These are phyloP conservation scores for Hypoxylon fragiforme DNA, from an alignment of 495 filamentous ascomycete species.

Conservation along the genomic window DNA sequence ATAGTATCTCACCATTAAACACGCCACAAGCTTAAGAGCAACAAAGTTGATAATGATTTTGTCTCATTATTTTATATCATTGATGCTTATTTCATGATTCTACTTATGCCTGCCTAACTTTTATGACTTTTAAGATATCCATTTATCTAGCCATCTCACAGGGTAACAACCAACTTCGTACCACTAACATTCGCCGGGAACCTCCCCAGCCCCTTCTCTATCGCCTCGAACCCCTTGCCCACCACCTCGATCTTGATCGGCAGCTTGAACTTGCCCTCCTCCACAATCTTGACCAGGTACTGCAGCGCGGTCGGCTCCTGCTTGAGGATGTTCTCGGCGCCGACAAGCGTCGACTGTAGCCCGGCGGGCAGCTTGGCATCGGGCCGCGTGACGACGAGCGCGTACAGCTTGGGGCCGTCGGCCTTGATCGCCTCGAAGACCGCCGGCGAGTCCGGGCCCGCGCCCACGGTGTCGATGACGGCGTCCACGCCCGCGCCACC, in stretches of 20 bases:
- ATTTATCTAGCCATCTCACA: conserved; percentile 5
- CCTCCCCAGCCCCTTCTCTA: conserved; percentile 37
- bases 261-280: conserved; percentile 32
- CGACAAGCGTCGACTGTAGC: conserved; percentile 27
- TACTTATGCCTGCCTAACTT: no score
- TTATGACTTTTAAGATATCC: not conserved
- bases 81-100: no score
- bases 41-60: no score
- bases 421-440: conserved; percentile 24
- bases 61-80: no score
- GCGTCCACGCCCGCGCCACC: conserved; percentile 44
- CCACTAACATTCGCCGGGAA: conserved; percentile 39
- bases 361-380: conserved; percentile 32
- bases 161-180: conserved; percentile 42
- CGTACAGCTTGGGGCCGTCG: conserved; percentile 42
- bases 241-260: conserved; percentile 37
- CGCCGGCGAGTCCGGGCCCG: conserved; percentile 14
- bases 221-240: conserved; percentile 37
- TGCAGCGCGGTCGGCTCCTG: conserved; percentile 18
- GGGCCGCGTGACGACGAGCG: conserved; percentile 39
- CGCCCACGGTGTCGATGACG: conserved; percentile 43
- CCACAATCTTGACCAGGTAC: conserved; percentile 31
- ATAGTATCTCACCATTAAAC: no score
- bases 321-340: conserved; percentile 32
- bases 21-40: no score